phyloP scores from a whole-genome alignment of 2,329 filamentous ascomycete species.

The Fusarium austroafricanum region DNA sequence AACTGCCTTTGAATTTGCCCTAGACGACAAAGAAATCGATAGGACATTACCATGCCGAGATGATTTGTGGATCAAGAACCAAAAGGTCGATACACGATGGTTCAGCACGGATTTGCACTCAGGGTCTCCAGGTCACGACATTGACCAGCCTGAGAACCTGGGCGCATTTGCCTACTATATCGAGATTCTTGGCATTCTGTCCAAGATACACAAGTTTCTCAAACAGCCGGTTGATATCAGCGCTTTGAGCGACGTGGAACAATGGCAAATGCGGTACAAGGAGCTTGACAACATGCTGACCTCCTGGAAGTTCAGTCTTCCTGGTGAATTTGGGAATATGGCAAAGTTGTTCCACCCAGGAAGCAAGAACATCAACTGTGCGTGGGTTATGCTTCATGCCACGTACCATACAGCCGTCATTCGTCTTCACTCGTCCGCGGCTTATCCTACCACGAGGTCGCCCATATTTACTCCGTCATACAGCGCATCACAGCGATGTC shows the following conservation, averaged over 20 bases:
- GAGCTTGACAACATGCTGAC: conserved; percentile 84
- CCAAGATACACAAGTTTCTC: conserved; percentile 87
- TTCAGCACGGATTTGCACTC: conserved; percentile 68
- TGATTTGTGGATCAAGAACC: conserved; percentile 85
- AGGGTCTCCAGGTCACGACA: conserved; percentile 67
- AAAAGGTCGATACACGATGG: conserved; percentile 86
- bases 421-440: conserved; percentile 89
- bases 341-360: conserved; percentile 79
- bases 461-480: conserved; percentile 91
- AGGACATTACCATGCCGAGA: conserved; percentile 87
- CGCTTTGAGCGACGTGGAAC: conserved; percentile 83
- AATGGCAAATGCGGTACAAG: conserved; percentile 89
- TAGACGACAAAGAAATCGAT: conserved; percentile 91
- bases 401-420: conserved; percentile 93
- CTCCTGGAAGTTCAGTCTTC: conserved; percentile 85
- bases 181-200: conserved; percentile 87
- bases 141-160: conserved; percentile 81
- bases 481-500: conserved; percentile 84
- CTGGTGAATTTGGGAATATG: conserved; percentile 86
- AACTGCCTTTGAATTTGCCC: conserved; percentile 90
- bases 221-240: conserved; percentile 92
- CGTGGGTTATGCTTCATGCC: conserved; percentile 91
- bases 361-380: conserved; percentile 78
- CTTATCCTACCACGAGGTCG: conserved; percentile 89
- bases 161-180: conserved; percentile 92